phyloP scores from a whole-genome alignment of 805 yeast genomes.

The Myxozyma lipomycoides region DNA sequence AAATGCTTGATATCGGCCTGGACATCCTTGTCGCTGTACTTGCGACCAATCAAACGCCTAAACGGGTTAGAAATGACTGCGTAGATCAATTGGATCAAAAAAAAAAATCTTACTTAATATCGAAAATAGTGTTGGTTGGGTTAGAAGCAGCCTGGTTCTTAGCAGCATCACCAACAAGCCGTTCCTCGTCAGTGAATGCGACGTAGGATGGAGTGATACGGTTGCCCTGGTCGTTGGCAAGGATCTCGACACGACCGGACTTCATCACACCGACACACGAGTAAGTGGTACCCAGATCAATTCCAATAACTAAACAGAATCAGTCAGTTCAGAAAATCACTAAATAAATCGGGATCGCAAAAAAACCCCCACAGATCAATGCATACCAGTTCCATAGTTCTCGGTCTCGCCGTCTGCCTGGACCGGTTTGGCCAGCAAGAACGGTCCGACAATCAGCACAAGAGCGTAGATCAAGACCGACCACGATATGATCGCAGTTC shows the following conservation, averaged over 20 bases:
- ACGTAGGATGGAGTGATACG: constrained; percentile 97
- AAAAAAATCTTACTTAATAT: constrained; percentile 52
- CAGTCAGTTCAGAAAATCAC: neutral
- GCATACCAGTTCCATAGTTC: constrained; percentile 40
- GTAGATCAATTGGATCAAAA: neutral
- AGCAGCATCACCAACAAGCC: constrained; percentile 96
- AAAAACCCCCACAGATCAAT: neutral
- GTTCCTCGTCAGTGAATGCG: constrained; percentile 91
- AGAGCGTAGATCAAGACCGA: constrained; percentile 37
- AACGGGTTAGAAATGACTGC: constrained; percentile 33
- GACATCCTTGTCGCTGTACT: constrained; percentile 74
- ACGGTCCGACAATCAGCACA: constrained; percentile 38
- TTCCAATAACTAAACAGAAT: constrained; percentile 60
- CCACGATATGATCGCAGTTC: constrained; percentile 30
- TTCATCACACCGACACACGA: constrained; percentile 91
- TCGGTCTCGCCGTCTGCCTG: constrained; percentile 39
- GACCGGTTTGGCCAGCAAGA: constrained; percentile 33
- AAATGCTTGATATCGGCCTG: constrained; percentile 76
- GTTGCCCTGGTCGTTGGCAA: constrained; percentile 98
- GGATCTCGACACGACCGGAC: constrained; percentile 86
- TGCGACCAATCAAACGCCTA: constrained; percentile 87
- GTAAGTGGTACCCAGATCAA: constrained; percentile 96
- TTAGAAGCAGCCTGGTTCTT: constrained; percentile 98
- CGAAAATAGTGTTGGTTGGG: constrained; percentile 89
- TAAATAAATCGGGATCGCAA: neutral